Evolutionary conservation across 148 eudicot genomes (phyloP), one percentile per base, ranked within the genome.

Genomic region (Spergularia bocconei): DNA sequence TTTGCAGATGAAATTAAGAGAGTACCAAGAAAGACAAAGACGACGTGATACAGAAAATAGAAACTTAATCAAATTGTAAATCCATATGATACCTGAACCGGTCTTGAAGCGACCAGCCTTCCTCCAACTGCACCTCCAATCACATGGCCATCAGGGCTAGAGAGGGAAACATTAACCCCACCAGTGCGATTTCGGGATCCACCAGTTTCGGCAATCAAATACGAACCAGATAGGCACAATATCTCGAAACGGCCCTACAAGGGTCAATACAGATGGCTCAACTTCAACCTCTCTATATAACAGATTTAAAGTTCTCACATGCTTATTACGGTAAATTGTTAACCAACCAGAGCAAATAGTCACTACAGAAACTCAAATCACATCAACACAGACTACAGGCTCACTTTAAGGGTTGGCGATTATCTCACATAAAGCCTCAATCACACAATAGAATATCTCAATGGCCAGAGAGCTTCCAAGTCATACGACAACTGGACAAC

Each of bases 41-140:
- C 48, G 48, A 44, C 1, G 48, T 44, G 48, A 44, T 9, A 44
- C 48, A 44, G 48, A 44, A 44, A 55, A 38, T 73, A 4, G 53
- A 47, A 61, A 21, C 21, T 12, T 36, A 69, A 68, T 12, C 29
- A 64, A 13, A 36, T 16, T 4, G 25, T 15, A 38, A 17, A 50
- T 19, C 23, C 25, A 65, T 13, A 10, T 41, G 65, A 55, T 84
- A 93, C 98, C 95, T 93, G 97, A 69, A 88, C 90, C 3, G 91
- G 85, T 85, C 80, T 88, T 69, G 93, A 84, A 75, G 98, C 97
- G 39, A 85, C 74, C 21, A 92, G 90, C 74, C 77, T 77, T 69
- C 97, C 98, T n/a, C 86, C 90, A 75, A 93, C 84, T 67, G 89
- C 95, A 25, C 98, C 98, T 41, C 98, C 98, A 54, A 93, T 75